Evolutionary conservation across 78 protist genomes (phyloP), one percentile per base, ranked within the genome.

Genomic region (Mantamonas sphyraenae): DNA sequence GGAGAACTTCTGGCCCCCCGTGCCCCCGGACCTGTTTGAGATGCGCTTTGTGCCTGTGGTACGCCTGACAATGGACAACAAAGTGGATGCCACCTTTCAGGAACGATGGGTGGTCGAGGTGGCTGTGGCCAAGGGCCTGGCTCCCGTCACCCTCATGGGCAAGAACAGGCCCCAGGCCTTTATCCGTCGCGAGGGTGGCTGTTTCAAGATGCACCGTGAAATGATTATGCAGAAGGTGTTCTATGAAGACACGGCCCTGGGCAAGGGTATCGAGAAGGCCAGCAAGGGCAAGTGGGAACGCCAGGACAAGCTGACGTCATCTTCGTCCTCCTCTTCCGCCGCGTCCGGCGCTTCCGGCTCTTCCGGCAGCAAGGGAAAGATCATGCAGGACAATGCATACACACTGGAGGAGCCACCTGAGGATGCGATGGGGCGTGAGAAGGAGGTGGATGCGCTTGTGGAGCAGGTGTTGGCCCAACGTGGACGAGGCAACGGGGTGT

Each of bases 51-150:
- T 71, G 20, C 74, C 74, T 9, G 66, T 71, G 1, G 39, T 70
- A 28, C 9, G 38, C 22, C 9, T n/a, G n/a, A 59, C 75, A 16
- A 17, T 34, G 10, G 4, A 59, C 31, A 2, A 5, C 53, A 10
- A n/a, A n/a, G n/a, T n/a, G n/a, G n/a, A n/a, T n/a, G n/a, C n/a
- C n/a, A n/a, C n/a, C n/a, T n/a, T n/a, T n/a, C n/a, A n/a, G n/a
- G n/a, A n/a, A n/a, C n/a, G 26, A 5, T 67, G 39, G n/a, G 72
- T 67, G 8, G 76, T 71, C 50, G 76, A 51, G 76, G 12, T 71
- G 24, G 19, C 3, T 9, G 50, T 47, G 2, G 14, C 4, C 10
- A 37, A 43, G 26, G 76, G 76, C 16, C 34, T 37, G 35, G 76
- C 76, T 3, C 65, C 76, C 16, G 64, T 71, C 19, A n/a, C n/a